Conservation (phyloP, 208 protist genomes). For the Trichomonas gallinae region DNA sequence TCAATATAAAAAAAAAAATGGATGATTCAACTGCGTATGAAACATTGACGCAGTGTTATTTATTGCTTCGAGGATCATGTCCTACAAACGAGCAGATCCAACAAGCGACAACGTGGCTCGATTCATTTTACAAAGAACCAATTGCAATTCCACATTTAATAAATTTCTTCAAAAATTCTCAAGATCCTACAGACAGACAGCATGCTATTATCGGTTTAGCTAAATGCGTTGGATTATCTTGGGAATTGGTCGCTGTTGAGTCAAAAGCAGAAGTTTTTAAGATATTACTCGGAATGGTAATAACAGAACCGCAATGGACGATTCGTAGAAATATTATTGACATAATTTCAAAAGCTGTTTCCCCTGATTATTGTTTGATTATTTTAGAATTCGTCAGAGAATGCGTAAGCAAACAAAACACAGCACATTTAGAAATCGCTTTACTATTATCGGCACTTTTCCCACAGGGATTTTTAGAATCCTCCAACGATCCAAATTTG, state of each 20-base stretch:
- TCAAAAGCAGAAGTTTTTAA: not conserved
- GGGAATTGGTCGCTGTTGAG: not conserved
- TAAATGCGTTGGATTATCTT: not conserved
- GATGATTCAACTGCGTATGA: not conserved
- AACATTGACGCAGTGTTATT: not conserved
- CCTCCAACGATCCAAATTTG: not conserved
- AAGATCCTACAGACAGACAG: not conserved
- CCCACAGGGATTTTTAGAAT: not conserved
- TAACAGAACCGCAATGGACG: not conserved
- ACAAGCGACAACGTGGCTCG: not conserved
- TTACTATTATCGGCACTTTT: not conserved
- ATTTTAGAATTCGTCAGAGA: not conserved
- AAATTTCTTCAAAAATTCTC: not conserved
- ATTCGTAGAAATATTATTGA: not conserved
- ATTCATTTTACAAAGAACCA: not conserved
- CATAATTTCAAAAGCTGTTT: not conserved
- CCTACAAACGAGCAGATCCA: not conserved
- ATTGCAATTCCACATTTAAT: not conserved
- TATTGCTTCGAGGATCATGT: not conserved
- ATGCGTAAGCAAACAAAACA: not conserved
- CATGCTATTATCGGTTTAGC: not conserved
- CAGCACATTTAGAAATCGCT: not conserved
- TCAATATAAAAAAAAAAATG: not conserved
- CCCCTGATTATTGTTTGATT: not conserved
- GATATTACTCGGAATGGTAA: not conserved